Base-by-base conservation (phyloP, 163 green algal genomes). In the Trebouxia gelatinosa region DNA sequence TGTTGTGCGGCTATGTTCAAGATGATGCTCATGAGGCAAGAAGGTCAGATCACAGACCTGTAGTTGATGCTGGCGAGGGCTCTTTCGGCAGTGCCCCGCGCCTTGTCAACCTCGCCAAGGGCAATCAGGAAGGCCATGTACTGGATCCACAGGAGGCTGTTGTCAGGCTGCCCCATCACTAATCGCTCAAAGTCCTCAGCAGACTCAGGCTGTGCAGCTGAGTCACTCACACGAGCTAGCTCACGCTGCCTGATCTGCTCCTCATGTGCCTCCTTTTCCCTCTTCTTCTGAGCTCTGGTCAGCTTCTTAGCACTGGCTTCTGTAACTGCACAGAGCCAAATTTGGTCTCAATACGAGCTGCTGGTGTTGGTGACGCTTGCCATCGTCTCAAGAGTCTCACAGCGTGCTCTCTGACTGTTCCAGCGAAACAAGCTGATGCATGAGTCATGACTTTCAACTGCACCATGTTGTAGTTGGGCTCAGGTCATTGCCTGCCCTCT, bases 101-200 rank as follows among this genome's bases (percentile, higher is more conserved):
- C 95, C 58, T 89, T 84, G 34, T 92, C 90, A 9, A 92, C 78
- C 61, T 97, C 93, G 0, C 92, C 92, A 70, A 95, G 83, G 16
- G 75, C 84, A n/a, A 98, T 85, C 31, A 93, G 85, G 85, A 92
- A 94, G 5, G 95, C 94, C 90, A 99, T 97, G 91, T 95, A 99
- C 76, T 92, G 89, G 59, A 99, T 93, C 96, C 96, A 99, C 32
- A 95, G 70, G 62, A 91, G 97, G 58, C 81, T 92, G 80, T 74
- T 91, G 86, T 92, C 92, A 38, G 95, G 93, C 0, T 84, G 90
- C 2, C 85, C 82, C 78, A 97, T 75, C 57, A 96, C 65, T 50
- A 94, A 82, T 76, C 85, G 85, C 88, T 99, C 95, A 81, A 90
- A 98, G 28, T 94, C 94, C 0, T 81, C 82, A 1, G 59, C 80